Base-by-base conservation (phyloP, 2,329 filamentous ascomycete genomes). In the Colletotrichum agaves region DNA sequence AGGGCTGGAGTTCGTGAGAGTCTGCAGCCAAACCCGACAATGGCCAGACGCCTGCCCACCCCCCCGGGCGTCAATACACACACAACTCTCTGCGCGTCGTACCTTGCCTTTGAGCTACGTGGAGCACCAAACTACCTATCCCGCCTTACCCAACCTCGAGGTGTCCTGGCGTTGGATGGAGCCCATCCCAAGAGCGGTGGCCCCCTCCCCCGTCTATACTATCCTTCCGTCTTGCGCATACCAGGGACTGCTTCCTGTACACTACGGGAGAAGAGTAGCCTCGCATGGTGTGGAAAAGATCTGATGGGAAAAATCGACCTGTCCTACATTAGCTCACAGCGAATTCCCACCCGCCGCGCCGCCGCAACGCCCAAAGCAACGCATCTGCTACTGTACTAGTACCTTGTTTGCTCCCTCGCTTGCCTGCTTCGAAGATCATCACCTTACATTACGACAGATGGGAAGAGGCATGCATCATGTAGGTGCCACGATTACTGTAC, bases 171-270 rank as follows among this genome's bases (percentile, higher is more conserved):
- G 27, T 23, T 53, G 31, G 31, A 19, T 23, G 17, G 31, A n/a
- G 50, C 46, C 44, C 23, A 21, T 47, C 31, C 33, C 39, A 44
- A 52, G 15, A 19, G 49, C 31, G 50, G 47, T 56, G 31, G 33
- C 49, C 46, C 63, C 60, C 47, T n/a, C n/a, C 50, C 63, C 60
- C 47, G 47, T 50, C 43, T 39, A 39, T 46, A 55, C 63, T 63
- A 39, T 46, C 62, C 63, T 63, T 65, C 66, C 66, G 62, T 61
- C 65, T 21, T 60, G 65, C 66, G 65, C 65, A 68, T 68, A 44
- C 44, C 58, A 31, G 46, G 21, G 21, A 23, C 21, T 23, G 21
- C 27, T 5, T 27, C 27, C 27, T 23, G n/a, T 12, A 33, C 61
- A 58, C 13, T 69, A 63, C 67, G 50, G 47, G 58, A 52, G 35